phyloP scores from a whole-genome alignment of 371 early-diverging fungal genomes.

The Mortierella polycephala region DNA sequence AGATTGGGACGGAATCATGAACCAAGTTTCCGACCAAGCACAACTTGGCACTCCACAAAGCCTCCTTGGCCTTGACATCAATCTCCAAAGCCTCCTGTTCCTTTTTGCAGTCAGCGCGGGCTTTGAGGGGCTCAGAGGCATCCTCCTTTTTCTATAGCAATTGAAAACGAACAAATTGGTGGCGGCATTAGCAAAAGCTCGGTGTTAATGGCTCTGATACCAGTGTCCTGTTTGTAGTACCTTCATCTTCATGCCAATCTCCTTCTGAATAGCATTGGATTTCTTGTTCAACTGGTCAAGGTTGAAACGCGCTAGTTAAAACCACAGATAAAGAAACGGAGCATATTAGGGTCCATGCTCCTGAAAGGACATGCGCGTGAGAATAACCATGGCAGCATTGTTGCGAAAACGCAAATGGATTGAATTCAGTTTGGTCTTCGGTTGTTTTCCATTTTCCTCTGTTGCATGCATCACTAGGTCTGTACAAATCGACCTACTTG shows the following conservation, averaged over 20 bases:
- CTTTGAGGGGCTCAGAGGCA: constrained; percentile 77
- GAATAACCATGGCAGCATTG: no score
- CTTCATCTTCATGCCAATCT: constrained; percentile 92
- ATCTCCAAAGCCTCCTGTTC: constrained; percentile 77
- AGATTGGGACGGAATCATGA: constrained; percentile 91
- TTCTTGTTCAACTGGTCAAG: constrained; percentile 93
- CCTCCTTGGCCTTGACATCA: constrained; percentile 81
- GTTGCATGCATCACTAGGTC: background rate
- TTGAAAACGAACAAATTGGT: no score
- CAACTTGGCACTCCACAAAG: constrained; percentile 75
- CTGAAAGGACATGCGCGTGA: no score
- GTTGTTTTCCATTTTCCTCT: background rate
- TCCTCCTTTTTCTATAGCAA: constrained; percentile 80
- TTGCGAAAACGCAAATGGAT: no score
- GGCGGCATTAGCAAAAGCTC: no score
- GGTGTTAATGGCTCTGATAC: background rate
- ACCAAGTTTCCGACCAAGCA: constrained; percentile 95
- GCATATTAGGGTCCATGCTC: background rate
- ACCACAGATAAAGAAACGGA: background rate
- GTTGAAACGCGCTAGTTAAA: constrained; percentile 78
- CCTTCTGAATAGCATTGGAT: constrained; percentile 92
- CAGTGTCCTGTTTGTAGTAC: constrained; percentile 18
- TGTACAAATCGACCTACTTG: constrained; percentile 63
- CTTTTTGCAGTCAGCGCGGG: constrained; percentile 79
- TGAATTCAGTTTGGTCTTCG: no score